Evolutionary conservation across 495 filamentous ascomycete species (phyloP), one percentile per base, ranked within the genome.

Genomic region (Trichoderma orchidacearum): DNA sequence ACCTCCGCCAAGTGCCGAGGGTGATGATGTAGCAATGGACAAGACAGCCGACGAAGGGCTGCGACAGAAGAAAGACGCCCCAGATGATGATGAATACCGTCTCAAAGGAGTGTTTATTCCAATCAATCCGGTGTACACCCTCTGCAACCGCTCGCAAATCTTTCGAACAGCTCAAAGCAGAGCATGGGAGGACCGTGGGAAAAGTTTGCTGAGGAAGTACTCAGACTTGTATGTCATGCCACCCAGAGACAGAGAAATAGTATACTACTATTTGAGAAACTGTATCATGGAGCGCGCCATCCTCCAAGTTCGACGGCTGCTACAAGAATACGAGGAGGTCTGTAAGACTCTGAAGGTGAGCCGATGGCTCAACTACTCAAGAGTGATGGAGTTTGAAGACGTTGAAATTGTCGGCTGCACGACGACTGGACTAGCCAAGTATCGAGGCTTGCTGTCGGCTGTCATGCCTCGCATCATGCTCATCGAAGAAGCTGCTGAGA

Each of bases 351-450:
- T 68, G 35, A 72, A 70, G 58, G 59, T 61, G 5, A 61, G 58
- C 35, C 67, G 59, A n/a, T 68, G 62, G 59, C 48, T 61, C 17
- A 64, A 60, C 13, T 68, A 75, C 53, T 60, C 61, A 0, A 53
- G 60, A 17, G 59, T 72, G 15, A 63, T 74, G 13, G 53, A 54
- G 12, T 51, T 35, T 1, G 36, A 61, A 27, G 23, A 41, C 2
- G 64, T 75, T 28, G 64, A 76, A 36, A 65, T 79, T 30, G 65
- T 80, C 21, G 76, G 76, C n/a, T 77, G 75, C 53, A 80, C 76
- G 0, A 79, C 74, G 0, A 79, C 92, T 0, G 93, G 93, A 3
- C 66, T 96, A n/a, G 88, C 83, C 63, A 96, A 96, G 62, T 91
- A 93, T 59, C 81, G 92, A 17, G 81, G 72, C 2, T 71, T 95